Base-by-base conservation (phyloP, 345 rosid species). In the Citrus sp. region DNA sequence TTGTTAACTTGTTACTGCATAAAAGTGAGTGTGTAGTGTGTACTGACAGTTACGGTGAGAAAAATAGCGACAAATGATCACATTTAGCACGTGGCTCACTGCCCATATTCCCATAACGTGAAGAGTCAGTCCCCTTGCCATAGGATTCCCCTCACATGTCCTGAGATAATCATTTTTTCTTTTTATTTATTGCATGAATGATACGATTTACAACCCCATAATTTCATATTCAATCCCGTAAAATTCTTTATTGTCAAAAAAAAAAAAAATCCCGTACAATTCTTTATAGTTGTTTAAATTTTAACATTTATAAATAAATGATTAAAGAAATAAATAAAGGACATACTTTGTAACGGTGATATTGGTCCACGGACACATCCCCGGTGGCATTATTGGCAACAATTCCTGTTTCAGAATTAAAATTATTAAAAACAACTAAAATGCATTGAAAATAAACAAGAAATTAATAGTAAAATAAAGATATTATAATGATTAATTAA, bases 291-390 rank as follows among this genome's bases (percentile, higher is more conserved):
- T 54, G 56, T 54, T 54, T 18, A 54, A 54, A 46, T 46, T 46
- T 13, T 13, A 46, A 46, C 14, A 46, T 46, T 46, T 18, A 54
- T 54, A 19, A 18, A 18, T 5, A 18, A 46, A 54, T 18, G 58
- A 54, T 54, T 18, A 54, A 5, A 54, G 7, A 18, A 18, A 54
- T 1, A 54, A 51, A 22, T 46, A 3, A 25, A 60, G 35, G 12
- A 14, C 84, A 67, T 81, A 92, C 99, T 86, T 86, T 89, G 91
- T 94, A 96, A 32, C 93, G 94, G 74, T 96, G 98, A 84, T 94
- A 96, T 37, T 96, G 97, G 82, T 96, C 99, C 62, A 94, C 98
- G 2, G 97, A 64, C 13, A 92, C 82, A 32, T 96, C 96, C 22
- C 88, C 97, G 0, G 93, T 92, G n/a, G 83, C 91, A 84, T 89